Base-by-base conservation (phyloP, 1,284 basidiomycete genomes). In the Apiotrichum siamense region DNA sequence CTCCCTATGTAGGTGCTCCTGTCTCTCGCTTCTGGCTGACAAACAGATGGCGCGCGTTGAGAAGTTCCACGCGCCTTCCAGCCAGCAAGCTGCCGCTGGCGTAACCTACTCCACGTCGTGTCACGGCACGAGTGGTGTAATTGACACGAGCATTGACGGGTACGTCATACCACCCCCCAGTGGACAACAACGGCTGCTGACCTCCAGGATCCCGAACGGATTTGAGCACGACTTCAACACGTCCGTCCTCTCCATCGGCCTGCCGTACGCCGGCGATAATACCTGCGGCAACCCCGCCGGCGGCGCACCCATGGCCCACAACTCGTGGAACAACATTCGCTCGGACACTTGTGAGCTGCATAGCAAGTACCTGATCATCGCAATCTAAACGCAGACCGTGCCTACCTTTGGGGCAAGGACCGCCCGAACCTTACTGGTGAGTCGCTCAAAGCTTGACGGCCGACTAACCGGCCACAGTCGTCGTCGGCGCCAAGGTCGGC, bases 221-320 rank as follows among this genome's bases (percentile, higher is more conserved):
- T 45, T 70, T 11, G 67, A 68, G 49, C 44, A 45, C 13, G 47
- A 44, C 18, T 63, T 66, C 49, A 69, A 66, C 50, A 35, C 53
- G 33, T 60, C 69, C 0, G 55, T 56, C 13, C 36, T 44, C 27
- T 33, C 37, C 23, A 31, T 59, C 4, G 67, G 67, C 23, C 38
- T 65, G 27, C 65, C 63, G 4, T 67, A 66, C 32, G 62, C 53
- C 11, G 41, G 23, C 27, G 69, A 70, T 54, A 44, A 63, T 20
- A 67, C 66, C 3, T 69, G 67, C 47, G 69, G 69, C 4, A 55
- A 62, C 44, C 67, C 67, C 0, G 67, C 60, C 11, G 63, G 62
- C 7, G 44, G 58, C 0, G 59, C 56, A 6, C 63, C 65, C 4
- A 61, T 70, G 21, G 48, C 62, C 17, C 67, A 70, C 38, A 68